Evolutionary conservation across 371 early-diverging fungal genomes (phyloP).

Genomic region (Nematocida homosporus): DNA sequence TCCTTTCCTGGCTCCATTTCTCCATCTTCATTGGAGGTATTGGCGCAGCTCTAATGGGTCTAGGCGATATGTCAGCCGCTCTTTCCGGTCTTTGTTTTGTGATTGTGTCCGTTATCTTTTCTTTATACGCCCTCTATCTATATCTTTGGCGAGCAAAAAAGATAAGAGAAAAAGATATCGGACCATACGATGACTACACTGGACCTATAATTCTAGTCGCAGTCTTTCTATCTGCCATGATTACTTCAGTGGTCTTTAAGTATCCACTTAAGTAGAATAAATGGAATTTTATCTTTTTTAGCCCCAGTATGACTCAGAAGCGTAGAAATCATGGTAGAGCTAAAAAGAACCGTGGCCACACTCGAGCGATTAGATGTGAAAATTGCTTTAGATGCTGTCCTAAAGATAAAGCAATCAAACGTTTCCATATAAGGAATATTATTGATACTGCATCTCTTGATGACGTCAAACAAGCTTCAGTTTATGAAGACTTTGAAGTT

Average conservation of each 20-base stretch:
- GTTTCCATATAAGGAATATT: constrained; percentile 90
- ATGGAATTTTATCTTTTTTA: constrained; percentile 41
- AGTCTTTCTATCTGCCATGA: constrained; percentile 77
- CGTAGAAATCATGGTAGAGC: constrained; percentile 95
- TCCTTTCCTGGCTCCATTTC: constrained; percentile 81
- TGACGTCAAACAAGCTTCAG: constrained; percentile 87
- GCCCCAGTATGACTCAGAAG: constrained; percentile 69
- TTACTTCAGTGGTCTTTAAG: constrained; percentile 80
- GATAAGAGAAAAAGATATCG: constrained; percentile 67
- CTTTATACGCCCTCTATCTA: constrained; percentile 80
- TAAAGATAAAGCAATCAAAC: constrained; percentile 98
- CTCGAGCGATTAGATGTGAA: constrained; percentile 86
- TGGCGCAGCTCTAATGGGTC: constrained; percentile 68
- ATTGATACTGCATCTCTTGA: constrained; percentile 91
- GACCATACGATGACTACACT: constrained; percentile 68
- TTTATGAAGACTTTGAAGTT: constrained; percentile 83
- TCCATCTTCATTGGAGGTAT: constrained; percentile 70
- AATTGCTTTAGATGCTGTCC: constrained; percentile 94
- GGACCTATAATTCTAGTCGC: constrained; percentile 78
- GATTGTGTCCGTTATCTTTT: constrained; percentile 73
- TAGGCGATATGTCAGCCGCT: constrained; percentile 61
- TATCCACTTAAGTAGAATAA: constrained; percentile 68
- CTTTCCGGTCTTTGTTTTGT: constrained; percentile 72
- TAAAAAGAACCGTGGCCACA: constrained; percentile 95
- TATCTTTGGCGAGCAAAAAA: constrained; percentile 83